Evolutionary conservation across 306 rosid species (phyloP).

Genomic region (Corylus heterophylla): DNA sequence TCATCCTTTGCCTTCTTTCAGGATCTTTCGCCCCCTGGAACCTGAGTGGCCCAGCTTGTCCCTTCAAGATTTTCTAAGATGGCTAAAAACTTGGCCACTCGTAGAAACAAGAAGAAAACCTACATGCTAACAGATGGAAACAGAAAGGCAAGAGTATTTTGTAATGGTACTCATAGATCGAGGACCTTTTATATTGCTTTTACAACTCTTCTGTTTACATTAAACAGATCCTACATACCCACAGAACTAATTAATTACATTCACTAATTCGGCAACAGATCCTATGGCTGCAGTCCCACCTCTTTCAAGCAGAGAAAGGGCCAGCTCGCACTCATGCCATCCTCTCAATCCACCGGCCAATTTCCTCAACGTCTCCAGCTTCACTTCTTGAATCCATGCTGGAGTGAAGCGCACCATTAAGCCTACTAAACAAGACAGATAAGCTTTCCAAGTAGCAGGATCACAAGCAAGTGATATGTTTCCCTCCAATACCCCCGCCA

Average conservation of each 20-base stretch:
- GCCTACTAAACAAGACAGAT: conserved; percentile 61
- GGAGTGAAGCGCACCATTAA: conserved; percentile 60
- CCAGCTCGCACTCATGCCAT: conserved; percentile 70
- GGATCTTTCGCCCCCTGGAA: no score
- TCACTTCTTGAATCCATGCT: conserved; percentile 63
- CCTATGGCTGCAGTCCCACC: conserved; percentile 70
- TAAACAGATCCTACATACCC: conserved; percentile 7
- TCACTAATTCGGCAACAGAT: conserved; percentile 59
- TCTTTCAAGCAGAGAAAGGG: conserved; percentile 64
- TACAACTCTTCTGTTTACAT: background rate
- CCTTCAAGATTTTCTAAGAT: no score
- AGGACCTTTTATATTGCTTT: no score
- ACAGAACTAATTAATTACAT: conserved; percentile 25
- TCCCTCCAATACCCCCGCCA: conserved; percentile 68
- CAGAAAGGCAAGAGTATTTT: no score
- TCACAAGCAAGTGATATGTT: conserved; percentile 62
- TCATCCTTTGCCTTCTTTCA: no score
- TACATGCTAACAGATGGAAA: no score
- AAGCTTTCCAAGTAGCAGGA: conserved; percentile 65
- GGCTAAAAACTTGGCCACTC: no score
- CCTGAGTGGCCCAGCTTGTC: no score
- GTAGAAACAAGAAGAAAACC: no score
- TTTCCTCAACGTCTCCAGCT: conserved; percentile 52
- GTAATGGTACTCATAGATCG: no score
- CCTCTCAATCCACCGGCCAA: conserved; percentile 55